Conservation (phyloP, 768 basidiomycete genomes). For the Tephrocybe rancida region DNA sequence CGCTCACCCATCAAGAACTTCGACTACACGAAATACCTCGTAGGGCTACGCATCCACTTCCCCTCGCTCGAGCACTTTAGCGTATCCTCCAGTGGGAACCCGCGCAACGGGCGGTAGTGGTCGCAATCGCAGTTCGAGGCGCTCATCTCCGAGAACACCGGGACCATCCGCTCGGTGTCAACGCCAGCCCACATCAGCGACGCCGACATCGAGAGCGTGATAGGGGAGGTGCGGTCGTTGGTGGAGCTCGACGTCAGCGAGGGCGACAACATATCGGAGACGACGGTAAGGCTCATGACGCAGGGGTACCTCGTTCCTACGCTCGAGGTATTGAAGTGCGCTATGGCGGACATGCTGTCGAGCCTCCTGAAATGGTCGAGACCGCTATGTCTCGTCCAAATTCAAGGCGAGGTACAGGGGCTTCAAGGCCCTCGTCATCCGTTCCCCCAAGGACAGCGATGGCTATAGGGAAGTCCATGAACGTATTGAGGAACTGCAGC, state of each 20-base stretch:
- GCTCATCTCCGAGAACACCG: background rate
- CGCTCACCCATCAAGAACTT: conserved; percentile 7
- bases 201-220: conserved; percentile 11
- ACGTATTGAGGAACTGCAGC: conserved; percentile 8
- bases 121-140: conserved; percentile 6
- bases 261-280: conserved; percentile 6
- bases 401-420: conserved; percentile 9
- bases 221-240: conserved; percentile 14
- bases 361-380: conserved; percentile 18
- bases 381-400: conserved; percentile 9
- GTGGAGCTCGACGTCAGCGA: conserved; percentile 9
- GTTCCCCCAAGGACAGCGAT: background rate
- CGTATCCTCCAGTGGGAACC: background rate
- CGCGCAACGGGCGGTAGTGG: conserved; percentile 7
- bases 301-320: conserved; percentile 4
- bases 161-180: background rate
- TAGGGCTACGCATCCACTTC: conserved; percentile 1
- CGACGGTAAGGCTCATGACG: conserved; percentile 12
- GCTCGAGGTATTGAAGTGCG: conserved; percentile 12
- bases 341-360: conserved; percentile 4
- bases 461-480: conserved; percentile 5
- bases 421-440: conserved; percentile 9
- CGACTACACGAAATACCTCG: conserved; percentile 11
- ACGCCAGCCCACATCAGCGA: conserved; percentile 6
- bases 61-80: conserved; percentile 10